Base-by-base conservation (phyloP, 306 rosid genomes). In the Mimosa pudica region DNA sequence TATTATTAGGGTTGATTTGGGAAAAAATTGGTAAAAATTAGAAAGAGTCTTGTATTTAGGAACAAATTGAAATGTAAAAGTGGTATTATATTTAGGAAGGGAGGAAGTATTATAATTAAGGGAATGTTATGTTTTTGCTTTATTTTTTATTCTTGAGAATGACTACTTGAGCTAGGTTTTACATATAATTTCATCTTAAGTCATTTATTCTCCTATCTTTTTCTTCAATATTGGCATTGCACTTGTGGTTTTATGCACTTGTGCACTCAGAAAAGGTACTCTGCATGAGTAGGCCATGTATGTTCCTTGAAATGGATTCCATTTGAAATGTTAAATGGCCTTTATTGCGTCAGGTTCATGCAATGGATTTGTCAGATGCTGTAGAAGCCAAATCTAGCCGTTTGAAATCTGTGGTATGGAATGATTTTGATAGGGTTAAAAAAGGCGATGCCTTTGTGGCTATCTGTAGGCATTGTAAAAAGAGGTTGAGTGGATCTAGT, bases 401-500 rank as follows among this genome's bases (percentile, higher is more conserved):
- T 86, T 83, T 96, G 87, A 96, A 96, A 82, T 96, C 99, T 54
- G 94, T 90, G 13, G 99, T 96, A 60, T 96, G 98, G 99, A 96
- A 96, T 81, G 99, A 96, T 83, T 96, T 96, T 74, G 99, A 96
- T 82, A 87, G 99, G 88, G 85, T 96, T 77, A 96, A 96, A 80
- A 93, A 93, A 71, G 99, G 96, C 8, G 99, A 96, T 73, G 84
- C 94, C 4, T 96, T 89, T 79, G 81, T 96, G 82, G 99, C 99
- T 70, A 88, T 96, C 55, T 96, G 99, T 82, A 89, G 94, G 89
- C 99, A 96, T 71, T 96, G 99, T 83, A 96, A 90, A 79, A 96
- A 96, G 97, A 96, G 86, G 82, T 89, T 96, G 84, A 96, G 99
- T 68, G 99, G 99, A 75, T 96, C 99, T 73, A 96, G 99, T 84